These are phyloP conservation scores for Pseudogymnoascus sp. DNA, from an alignment of 2,329 filamentous ascomycete species.

Conservation along the genomic window DNA sequence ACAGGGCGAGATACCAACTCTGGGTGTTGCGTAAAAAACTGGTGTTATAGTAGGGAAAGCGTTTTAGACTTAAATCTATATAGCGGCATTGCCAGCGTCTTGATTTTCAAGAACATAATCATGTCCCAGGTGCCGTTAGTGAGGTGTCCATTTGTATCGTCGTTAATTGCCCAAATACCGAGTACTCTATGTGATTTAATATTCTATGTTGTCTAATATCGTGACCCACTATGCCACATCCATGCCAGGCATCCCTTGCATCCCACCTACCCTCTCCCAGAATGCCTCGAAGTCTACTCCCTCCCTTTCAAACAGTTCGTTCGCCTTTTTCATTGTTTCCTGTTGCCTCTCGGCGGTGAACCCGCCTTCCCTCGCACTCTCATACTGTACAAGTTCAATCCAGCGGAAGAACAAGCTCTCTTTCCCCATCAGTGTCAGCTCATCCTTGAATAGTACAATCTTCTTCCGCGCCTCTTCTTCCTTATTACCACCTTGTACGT, in stretches of 20 bases:
- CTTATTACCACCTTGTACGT: conserved; percentile 36
- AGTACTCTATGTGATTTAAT: neutral
- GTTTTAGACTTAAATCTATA: conserved; percentile 6
- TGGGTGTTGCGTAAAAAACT: conserved; percentile 55
- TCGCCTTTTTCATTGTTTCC: conserved; percentile 63
- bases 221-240: conserved; percentile 19
- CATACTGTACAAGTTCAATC: conserved; percentile 87
- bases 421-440: conserved; percentile 66
- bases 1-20: conserved; percentile 73
- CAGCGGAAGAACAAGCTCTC: conserved; percentile 85
- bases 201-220: conserved; percentile 1
- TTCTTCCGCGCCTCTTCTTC: conserved; percentile 61
- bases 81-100: conserved; percentile 6
- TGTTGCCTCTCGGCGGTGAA: conserved; percentile 69
- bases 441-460: conserved; percentile 72
- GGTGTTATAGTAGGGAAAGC: conserved; percentile 2
- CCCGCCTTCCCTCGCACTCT: conserved; percentile 68
- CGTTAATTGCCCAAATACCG: neutral
- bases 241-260: conserved; percentile 46
- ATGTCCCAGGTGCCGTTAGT: neutral
- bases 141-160: too few species aligned
- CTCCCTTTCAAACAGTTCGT: conserved; percentile 63
- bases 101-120: neutral
- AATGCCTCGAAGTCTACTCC: conserved; percentile 77
- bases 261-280: conserved; percentile 60